Evolutionary conservation across 2,329 filamentous ascomycete species (phyloP), one percentile per base, ranked within the genome.

Genomic region (Botrytis fabae): DNA sequence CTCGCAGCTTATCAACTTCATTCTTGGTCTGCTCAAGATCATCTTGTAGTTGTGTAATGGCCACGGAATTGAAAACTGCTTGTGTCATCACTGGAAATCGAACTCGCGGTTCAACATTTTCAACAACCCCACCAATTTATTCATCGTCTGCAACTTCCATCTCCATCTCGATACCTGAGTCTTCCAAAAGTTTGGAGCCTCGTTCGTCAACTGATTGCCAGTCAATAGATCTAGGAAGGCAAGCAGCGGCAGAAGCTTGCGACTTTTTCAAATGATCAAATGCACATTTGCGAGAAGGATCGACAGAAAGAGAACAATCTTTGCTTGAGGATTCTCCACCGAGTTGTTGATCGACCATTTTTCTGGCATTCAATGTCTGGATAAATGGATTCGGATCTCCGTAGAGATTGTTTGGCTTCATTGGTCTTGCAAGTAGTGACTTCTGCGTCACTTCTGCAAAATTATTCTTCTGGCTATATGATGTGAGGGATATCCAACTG

Each of bases 261-360:
- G 57, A 81, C 76, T 63, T 82, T 77, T 81, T 83, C 75, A 85
- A 81, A 71, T 91, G 86, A 73, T 93, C 90, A 76, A 91, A 86
- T 68, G 86, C 88, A 78, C 84, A 90, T 80, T 91, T 91, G 77
- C 89, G 93, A 32, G 90, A 88, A 66, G 91, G 90, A 74, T 91
- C 87, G 54, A 93, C 87, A 68, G 88, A 86, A 72, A 92, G 84
- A 69, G 88, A 86, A 74, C 91, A 85, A 73, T 87, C 85, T 78
- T 87, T 89, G 62, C 86, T 84, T 20, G 85, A 85, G 10, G 82
- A 79, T 9, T 89, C 86, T 54, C 85, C 84, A 22, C 89, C 88
- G 77, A 90, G 88, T 61, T 97, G 86, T 63, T 87, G 91, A 81
- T 97, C 94, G 81, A 98, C 94, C 78, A 90, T 90, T 78, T 92